phyloP scores from a whole-genome alignment of 345 rosid genomes.

The Dipteronia dyeriana region DNA sequence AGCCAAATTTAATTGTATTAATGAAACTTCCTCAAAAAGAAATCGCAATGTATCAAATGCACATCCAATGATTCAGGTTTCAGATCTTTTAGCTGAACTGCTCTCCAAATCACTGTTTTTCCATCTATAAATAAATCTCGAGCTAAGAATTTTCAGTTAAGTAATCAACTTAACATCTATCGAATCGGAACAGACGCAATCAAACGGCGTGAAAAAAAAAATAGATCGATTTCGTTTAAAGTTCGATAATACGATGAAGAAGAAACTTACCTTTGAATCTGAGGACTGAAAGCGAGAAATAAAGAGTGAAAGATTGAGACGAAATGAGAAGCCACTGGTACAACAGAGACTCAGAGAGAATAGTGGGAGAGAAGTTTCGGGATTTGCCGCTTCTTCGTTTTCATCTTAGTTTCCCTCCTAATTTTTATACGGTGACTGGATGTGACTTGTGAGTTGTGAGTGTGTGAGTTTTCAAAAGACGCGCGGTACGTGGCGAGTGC shows the following conservation, averaged over 20 bases:
- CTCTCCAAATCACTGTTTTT: background rate
- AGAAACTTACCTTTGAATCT: constrained; percentile 8
- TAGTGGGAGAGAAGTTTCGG: background rate
- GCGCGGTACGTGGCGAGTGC: constrained; percentile 9
- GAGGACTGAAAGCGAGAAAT: background rate
- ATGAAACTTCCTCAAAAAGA: background rate
- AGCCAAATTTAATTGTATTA: background rate
- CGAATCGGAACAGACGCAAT: background rate
- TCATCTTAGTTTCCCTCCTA: constrained; percentile 29
- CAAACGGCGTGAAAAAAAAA: background rate
- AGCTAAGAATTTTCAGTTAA: background rate
- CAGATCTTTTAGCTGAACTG: background rate
- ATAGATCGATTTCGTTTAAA: background rate
- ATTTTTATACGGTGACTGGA: background rate
- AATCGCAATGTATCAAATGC: background rate
- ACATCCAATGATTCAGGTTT: background rate
- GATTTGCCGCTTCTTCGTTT: constrained; percentile 20
- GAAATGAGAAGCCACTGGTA: background rate
- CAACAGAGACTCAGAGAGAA: background rate
- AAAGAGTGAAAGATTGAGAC: background rate
- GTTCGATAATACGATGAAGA: background rate
- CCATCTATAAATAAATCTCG: background rate
- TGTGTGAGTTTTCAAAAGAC: background rate
- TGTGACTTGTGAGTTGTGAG: too few species aligned
- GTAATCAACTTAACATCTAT: too few species aligned